Evolutionary conservation across 192 early-diverging fungal species (phyloP).

Genomic region (Coemansia sp.): DNA sequence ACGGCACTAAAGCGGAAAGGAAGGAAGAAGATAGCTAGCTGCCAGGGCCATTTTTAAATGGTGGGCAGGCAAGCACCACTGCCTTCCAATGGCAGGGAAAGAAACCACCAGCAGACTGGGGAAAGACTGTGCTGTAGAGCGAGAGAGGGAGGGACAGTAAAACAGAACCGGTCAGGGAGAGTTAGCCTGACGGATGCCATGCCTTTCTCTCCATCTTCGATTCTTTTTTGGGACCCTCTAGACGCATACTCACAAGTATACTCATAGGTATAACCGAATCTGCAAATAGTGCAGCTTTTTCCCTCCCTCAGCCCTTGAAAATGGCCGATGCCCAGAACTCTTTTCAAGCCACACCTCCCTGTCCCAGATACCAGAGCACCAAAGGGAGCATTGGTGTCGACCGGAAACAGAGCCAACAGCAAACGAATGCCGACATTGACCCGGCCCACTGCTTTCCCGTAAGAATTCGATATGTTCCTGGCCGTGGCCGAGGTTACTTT

Average conservation of each 20-base stretch:
- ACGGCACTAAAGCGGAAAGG: too few species aligned
- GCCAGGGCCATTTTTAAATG: too few species aligned
- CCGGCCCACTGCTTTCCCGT: conserved; percentile 24
- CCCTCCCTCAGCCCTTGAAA: neutral
- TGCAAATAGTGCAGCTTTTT: neutral
- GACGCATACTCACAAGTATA: neutral
- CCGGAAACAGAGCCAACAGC: neutral
- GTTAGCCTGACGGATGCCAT: neutral
- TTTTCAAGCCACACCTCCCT: neutral
- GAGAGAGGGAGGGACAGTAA: neutral
- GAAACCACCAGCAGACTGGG: too few species aligned
- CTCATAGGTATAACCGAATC: neutral
- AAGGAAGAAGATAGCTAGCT: too few species aligned
- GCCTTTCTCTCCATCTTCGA: neutral
- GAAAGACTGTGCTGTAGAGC: neutral
- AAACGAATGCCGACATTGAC: conserved; percentile 1
- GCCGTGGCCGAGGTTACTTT: conserved; percentile 54
- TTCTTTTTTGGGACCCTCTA: neutral
- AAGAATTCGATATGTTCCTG: conserved; percentile 30
- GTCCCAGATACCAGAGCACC: neutral
- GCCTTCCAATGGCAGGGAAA: too few species aligned
- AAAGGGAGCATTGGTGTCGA: neutral
- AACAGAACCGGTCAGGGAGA: neutral
- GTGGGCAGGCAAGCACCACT: too few species aligned
- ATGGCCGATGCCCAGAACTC: neutral